Conservation (phyloP, 192 early-diverging fungal species). For the Anaeromyces robustus region DNA sequence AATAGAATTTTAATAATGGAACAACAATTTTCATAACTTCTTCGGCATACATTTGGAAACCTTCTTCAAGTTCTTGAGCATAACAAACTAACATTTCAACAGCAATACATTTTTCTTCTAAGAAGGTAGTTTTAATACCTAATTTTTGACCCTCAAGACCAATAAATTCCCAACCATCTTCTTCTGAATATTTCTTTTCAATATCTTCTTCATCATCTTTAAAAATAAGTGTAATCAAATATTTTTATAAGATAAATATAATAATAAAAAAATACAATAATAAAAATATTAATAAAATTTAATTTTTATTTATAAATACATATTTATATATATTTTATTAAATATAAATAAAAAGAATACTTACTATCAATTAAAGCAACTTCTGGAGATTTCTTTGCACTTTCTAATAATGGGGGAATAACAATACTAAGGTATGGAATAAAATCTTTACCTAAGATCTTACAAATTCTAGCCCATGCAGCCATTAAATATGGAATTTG, state of each 20-base stretch:
- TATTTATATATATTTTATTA: not conserved
- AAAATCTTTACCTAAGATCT: conserved; percentile 86
- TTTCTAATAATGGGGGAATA: conserved; percentile 76
- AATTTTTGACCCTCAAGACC: conserved; percentile 77
- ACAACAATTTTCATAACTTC: conserved; percentile 70
- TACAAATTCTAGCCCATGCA: conserved; percentile 95
- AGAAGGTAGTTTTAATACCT: conserved; percentile 82
- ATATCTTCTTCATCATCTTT: conserved; percentile 51
- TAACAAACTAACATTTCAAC: conserved; percentile 96
- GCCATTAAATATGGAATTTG: conserved; percentile 81
- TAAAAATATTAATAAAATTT: too few species aligned
- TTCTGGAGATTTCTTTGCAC: conserved; percentile 83
- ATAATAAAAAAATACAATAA: too few species aligned
- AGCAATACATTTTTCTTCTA: conserved; percentile 97
- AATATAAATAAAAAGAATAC: not conserved
- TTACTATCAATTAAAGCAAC: conserved; percentile 64
- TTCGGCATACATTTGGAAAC: conserved; percentile 73
- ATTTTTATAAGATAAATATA: too few species aligned
- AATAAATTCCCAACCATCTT: conserved; percentile 97
- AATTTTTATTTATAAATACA: too few species aligned
- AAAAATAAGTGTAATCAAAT: too few species aligned
- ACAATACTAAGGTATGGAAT: conserved; percentile 80
- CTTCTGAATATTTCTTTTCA: conserved; percentile 75
- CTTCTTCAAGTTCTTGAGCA: conserved; percentile 75
- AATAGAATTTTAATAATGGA: conserved; percentile 88